Base-by-base conservation (phyloP, 2,329 filamentous ascomycete genomes). In the Coniochaeta pulveracea region DNA sequence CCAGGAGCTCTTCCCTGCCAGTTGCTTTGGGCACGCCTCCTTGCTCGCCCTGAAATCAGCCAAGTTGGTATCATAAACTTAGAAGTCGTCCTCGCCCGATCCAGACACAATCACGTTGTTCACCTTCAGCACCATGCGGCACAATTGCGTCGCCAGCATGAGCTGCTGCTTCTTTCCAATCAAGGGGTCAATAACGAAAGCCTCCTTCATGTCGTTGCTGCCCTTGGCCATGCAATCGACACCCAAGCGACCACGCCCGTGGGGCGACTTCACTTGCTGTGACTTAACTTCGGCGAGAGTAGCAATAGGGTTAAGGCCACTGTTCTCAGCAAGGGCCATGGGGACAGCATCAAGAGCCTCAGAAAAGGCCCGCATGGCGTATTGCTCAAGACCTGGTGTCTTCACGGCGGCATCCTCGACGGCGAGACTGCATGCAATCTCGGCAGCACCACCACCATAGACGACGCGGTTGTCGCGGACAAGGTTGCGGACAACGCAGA, bases 101-200 rank as follows among this genome's bases (percentile, higher is more conserved):
- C 88, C 88, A 38, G 85, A 76, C 48, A 95, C 79, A 57, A 95
- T 94, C 43, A 95, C 88, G 57, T 94, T 93, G 69, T 95, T 94
- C 55, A 88, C 77, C 76, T 94, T 95, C 47, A 95, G 71, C 45
- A 95, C 88, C 89, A 98, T 96, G 45, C 91, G 79, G 68, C 91
- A 96, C 46, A 98, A 68, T 66, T 98, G 91, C 34, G 93, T 98
- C 19, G 91, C 91, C 44, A 98, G 73, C 64, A 95, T 76, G 40
- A 98, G 72, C 63, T 98, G 91, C 65, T 95, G 88, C 61, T 85
- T 83, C 74, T 98, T 98, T 48, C 91, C 91, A 55, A 98, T 98
- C 52, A 98, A 66, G 34, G 91, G 93, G 55, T 98, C 91, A 54
- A 98, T 96, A 45, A 95, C 91, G 59, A 98, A 98, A 45, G 91